Evolutionary conservation across 1,139 yeast species (phyloP), one percentile per base, ranked within the genome.

Genomic region (Meyerozyma sp.): DNA sequence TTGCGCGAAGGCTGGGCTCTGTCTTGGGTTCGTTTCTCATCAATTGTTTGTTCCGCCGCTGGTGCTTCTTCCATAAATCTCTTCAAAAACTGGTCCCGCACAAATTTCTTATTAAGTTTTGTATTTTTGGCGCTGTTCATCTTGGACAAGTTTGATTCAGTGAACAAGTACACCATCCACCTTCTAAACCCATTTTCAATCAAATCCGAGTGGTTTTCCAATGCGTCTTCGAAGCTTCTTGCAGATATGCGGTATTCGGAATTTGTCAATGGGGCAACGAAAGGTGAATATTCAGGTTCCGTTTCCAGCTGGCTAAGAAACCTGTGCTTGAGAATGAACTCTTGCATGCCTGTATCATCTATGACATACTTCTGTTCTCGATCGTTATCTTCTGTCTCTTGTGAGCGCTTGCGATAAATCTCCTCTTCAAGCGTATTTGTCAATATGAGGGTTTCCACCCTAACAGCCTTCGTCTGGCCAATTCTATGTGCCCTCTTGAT

Each of bases 401-500:
- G 47, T 10, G 56, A 46, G 32, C 75, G 50, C 48, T 64, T 66
- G 39, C 63, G 70, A 57, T 80, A 81, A 65, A 83, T 81, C 49
- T 81, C 84, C 56, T 82, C 86, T 51, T 83, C 90, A 42, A 83
- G 62, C 0, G 89, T 82, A 3, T 76, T 82, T 42, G 71, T 66
- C 51, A 83, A 59, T 2, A 83, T 75, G 44, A 83, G 62, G 0
- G 89, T 83, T 53, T 83, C 90, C n/a, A 83, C 90, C 52, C 61
- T 63, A 0, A 79, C 83, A 13, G 76, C 75, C 2, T 67, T 63
- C 1, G 69, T 66, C 52, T 82, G 89, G 0, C 89, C 89, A 54
- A 82, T 82, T 58, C 89, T 72, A 59, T 82, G 89, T 0, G 88
- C 84, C 65, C 89, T 75, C 51, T 82, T 82, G 42, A 82, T 81